Conservation (phyloP, 2,329 filamentous ascomycete species). For the Calonectria hawksworthii region DNA sequence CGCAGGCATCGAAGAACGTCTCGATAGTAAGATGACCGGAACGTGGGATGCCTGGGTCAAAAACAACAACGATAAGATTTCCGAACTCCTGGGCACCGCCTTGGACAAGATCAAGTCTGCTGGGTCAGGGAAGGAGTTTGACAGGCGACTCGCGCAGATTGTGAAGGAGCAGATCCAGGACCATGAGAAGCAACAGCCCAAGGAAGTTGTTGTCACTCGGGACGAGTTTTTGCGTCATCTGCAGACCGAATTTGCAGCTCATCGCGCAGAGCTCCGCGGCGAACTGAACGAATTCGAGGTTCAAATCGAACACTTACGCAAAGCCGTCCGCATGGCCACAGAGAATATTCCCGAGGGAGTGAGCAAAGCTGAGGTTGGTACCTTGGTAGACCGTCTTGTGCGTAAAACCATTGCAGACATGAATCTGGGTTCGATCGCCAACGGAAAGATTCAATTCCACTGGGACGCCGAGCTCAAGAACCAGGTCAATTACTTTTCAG, state of each 20-base stretch:
- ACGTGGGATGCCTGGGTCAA: constrained; percentile 68
- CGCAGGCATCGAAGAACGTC: constrained; percentile 40
- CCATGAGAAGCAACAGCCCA: constrained; percentile 38
- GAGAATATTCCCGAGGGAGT: constrained; percentile 49
- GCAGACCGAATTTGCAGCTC: constrained; percentile 53
- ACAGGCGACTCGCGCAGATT: constrained; percentile 52
- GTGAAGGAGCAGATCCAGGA: constrained; percentile 54
- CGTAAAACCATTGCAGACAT: constrained; percentile 59
- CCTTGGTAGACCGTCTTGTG: constrained; percentile 58
- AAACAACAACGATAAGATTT: constrained; percentile 61
- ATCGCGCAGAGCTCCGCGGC: constrained; percentile 55
- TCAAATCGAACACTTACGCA: constrained; percentile 49
- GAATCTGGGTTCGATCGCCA: constrained; percentile 62
- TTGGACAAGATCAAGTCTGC: constrained; percentile 52
- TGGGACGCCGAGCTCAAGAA: constrained; percentile 61
- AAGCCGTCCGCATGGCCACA: constrained; percentile 47
- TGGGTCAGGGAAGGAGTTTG: constrained; percentile 51
- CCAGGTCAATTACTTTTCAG: constrained; percentile 81
- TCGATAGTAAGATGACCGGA: constrained; percentile 51
- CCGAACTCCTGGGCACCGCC: constrained; percentile 47
- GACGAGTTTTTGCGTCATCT: constrained; percentile 64
- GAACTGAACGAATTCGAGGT: constrained; percentile 57
- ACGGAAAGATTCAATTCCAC: constrained; percentile 60
- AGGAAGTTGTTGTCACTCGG: constrained; percentile 59
- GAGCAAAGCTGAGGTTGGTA: constrained; percentile 56